These are phyloP conservation scores for Fulvia fulva DNA, from an alignment of 2,329 filamentous ascomycete genomes.

Conservation along the genomic window DNA sequence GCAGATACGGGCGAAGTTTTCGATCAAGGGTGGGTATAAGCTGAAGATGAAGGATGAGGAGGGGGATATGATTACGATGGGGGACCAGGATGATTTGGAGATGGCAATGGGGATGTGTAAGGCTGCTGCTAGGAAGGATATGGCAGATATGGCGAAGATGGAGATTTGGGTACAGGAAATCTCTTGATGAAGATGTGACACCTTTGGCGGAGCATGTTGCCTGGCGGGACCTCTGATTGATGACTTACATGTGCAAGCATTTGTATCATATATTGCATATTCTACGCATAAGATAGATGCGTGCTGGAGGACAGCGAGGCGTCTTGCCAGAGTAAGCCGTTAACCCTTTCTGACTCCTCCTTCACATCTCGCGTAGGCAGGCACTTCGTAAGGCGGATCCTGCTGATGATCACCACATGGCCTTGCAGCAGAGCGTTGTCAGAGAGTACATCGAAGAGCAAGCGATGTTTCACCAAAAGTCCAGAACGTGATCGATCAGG, in stretches of 20 bases:
- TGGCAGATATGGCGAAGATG: conserved; percentile 83
- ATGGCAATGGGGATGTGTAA: conserved; percentile 71
- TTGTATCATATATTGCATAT: neutral
- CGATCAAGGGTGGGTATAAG: conserved; percentile 70
- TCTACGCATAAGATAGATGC: neutral
- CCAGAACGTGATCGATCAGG: neutral
- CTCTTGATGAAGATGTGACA: neutral
- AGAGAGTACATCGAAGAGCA: neutral
- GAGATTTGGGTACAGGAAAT: conserved; percentile 59
- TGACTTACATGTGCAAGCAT: neutral
- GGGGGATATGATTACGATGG: conserved; percentile 94
- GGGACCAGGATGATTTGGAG: conserved; percentile 92
- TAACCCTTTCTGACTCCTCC: neutral
- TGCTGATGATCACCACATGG: neutral
- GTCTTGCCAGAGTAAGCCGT: neutral
- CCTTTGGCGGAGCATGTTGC: neutral
- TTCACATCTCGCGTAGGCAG: neutral
- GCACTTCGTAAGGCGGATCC: neutral
- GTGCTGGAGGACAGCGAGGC: neutral
- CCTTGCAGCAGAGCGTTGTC: neutral
- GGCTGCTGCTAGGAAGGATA: conserved; percentile 61
- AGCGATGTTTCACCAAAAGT: neutral
- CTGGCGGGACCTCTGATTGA: neutral
- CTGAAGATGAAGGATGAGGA: conserved; percentile 86
- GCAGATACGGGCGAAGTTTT: conserved; percentile 83